Base-by-base conservation (phyloP, 2,329 filamentous ascomycete species). In the Fusarium napiforme region DNA sequence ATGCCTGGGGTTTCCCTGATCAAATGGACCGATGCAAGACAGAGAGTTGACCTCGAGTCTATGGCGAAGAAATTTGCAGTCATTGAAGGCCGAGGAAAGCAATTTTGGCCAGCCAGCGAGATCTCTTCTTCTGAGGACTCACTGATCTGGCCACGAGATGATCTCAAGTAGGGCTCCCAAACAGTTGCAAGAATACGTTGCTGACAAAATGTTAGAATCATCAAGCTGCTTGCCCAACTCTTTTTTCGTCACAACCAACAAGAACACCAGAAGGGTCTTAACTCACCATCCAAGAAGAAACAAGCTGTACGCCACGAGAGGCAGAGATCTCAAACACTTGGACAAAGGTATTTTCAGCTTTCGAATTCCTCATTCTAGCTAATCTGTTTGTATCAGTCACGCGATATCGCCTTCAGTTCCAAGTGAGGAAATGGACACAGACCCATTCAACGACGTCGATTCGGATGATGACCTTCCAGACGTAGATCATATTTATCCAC, bases 401-500 rank as follows among this genome's bases (percentile, higher is more conserved):
- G 23, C 1, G 6, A 18, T 4, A 0, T 32, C 9, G 5, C 1
- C 36, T 15, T 19, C 42, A 7, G 7, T n/a, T 2, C 28, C 12
- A 21, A 39, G 19, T 3, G 36, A 49, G 9, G 11, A 50, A 1
- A 21, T 37, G 7, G 32, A 47, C 2, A 16, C 15, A 5, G 36
- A 43, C 19, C 18, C 9, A 28, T n/a, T 5, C 5, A 18, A 26
- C 19, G 39, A 19, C 7, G 18, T 8, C 3, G 19, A 11, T 12
- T 49, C 23, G 19, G 55, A 36, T 23, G 30, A 18, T 12, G 40
- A 28, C 32, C 19, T 58, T 58, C 55, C 30, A 18, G 40, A 47
- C 4, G 1, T 36, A 36, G n/a, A 9, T 12, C 3, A 49, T 0
- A 14, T 58, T 3, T 10, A 0, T 36, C 5, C 7, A 9, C 28